These are phyloP conservation scores for Lojkania enalia DNA, from an alignment of 2,329 filamentous ascomycete genomes.

Conservation along the genomic window DNA sequence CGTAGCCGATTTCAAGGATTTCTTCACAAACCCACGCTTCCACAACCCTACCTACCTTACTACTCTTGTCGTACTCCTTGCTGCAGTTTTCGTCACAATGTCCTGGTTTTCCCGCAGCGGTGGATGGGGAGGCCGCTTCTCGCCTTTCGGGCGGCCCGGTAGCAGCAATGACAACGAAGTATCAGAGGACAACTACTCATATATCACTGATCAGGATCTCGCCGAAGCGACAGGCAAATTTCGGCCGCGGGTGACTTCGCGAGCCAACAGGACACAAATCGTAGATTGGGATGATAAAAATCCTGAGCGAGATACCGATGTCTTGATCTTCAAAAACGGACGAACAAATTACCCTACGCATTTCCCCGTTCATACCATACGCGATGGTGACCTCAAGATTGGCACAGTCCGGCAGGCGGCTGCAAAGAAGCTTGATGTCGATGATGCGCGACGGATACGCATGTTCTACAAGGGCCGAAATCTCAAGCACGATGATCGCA, in stretches of 20 bases:
- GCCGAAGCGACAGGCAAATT: conserved; percentile 48
- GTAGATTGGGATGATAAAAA: conserved; percentile 46
- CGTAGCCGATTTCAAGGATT: conserved; percentile 26
- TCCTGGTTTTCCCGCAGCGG: conserved; percentile 53
- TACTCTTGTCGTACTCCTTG: conserved; percentile 40
- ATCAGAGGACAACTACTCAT: conserved; percentile 76
- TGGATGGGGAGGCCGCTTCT: conserved; percentile 51
- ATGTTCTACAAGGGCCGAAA: conserved; percentile 74
- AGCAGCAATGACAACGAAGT: conserved; percentile 55
- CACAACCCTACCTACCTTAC: conserved; percentile 39
- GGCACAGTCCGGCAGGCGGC: conserved; percentile 69
- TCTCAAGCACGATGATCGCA: conserved; percentile 65
- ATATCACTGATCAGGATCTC: conserved; percentile 79
- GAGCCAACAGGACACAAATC: conserved; percentile 44
- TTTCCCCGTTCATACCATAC: conserved; percentile 76
- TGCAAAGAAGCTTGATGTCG: conserved; percentile 66
- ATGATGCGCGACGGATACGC: conserved; percentile 62
- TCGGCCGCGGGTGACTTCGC: conserved; percentile 21
- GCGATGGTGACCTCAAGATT: conserved; percentile 70
- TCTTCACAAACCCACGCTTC: conserved; percentile 35
- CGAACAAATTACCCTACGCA: conserved; percentile 68
- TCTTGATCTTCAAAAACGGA: conserved; percentile 71
- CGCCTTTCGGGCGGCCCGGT: conserved; percentile 52
- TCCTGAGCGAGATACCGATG: conserved; percentile 63
- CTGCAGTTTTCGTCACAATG: conserved; percentile 48